These are phyloP conservation scores for Penicillium crystallinum DNA, from an alignment of 495 filamentous ascomycete species.

Conservation along the genomic window DNA sequence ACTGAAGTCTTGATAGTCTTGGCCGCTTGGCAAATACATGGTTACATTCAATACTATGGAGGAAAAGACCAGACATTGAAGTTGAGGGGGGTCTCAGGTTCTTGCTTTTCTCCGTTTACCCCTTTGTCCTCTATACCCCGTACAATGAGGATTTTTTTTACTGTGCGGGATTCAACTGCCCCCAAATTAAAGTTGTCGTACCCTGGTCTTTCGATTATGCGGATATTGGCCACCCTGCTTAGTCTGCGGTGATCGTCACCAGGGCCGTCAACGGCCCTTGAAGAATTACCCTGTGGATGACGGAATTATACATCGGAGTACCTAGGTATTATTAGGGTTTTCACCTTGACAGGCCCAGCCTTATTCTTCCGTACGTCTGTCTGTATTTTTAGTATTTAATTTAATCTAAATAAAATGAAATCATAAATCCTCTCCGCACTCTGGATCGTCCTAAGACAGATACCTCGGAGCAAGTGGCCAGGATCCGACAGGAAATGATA, in stretches of 20 bases:
- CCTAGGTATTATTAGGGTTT: no score
- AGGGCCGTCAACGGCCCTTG: constrained; percentile 18
- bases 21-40: constrained; percentile 13
- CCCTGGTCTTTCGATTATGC: constrained; percentile 18
- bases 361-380: no score
- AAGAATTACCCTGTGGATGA: not conserved
- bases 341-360: no score
- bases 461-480: constrained; percentile 4
- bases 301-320: no score
- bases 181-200: constrained; percentile 25
- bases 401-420: not conserved
- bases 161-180: not conserved
- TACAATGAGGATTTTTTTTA: not conserved
- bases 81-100: not conserved
- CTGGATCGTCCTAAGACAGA: constrained; percentile 7
- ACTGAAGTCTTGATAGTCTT: constrained; percentile 18
- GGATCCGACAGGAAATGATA: constrained; percentile 9
- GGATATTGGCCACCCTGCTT: constrained; percentile 20
- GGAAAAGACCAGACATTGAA: not conserved
- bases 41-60: not conserved
- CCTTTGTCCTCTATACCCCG: no score
- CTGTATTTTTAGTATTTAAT: not conserved
- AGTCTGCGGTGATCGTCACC: constrained; percentile 19
- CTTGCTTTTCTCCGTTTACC: no score
- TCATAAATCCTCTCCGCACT: constrained; percentile 12